These are phyloP conservation scores for Plectranthus barbatus DNA, from an alignment of 257 asterid genomes.

Conservation along the genomic window DNA sequence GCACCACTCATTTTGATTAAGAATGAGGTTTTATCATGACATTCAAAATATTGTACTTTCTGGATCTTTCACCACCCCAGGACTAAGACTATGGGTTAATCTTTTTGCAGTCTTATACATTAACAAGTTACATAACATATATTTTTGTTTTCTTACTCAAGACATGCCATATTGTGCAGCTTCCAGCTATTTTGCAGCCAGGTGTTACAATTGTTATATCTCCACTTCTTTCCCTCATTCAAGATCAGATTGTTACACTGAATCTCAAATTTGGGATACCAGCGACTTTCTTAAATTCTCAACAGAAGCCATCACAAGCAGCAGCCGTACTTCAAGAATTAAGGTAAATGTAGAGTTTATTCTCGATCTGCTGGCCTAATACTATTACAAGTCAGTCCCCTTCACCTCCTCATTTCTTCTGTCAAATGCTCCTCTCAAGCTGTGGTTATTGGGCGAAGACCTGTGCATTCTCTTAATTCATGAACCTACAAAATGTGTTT, in stretches of 20 bases:
- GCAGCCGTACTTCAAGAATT: conserved; percentile 78
- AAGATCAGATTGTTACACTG: conserved; percentile 90
- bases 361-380: neutral
- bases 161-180: conserved; percentile 46
- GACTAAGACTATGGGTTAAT: neutral
- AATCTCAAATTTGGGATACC: conserved; percentile 89
- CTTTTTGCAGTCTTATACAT: neutral
- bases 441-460: neutral
- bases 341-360: conserved; percentile 41
- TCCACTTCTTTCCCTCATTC: conserved; percentile 98
- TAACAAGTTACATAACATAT: conserved; percentile 1
- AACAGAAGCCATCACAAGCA: conserved; percentile 72
- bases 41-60: no score
- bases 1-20: neutral
- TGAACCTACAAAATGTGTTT: neutral
- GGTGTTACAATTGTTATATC: conserved; percentile 90
- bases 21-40: no score
- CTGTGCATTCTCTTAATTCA: neutral
- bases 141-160: conserved; percentile 8
- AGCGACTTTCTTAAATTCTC: conserved; percentile 94
- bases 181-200: conserved; percentile 72
- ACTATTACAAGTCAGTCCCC: neutral
- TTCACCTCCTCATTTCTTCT: neutral
- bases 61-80: no score
- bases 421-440: conserved; percentile 2